Base-by-base conservation (phyloP, 306 rosid species). In the Abrus precatorius region DNA sequence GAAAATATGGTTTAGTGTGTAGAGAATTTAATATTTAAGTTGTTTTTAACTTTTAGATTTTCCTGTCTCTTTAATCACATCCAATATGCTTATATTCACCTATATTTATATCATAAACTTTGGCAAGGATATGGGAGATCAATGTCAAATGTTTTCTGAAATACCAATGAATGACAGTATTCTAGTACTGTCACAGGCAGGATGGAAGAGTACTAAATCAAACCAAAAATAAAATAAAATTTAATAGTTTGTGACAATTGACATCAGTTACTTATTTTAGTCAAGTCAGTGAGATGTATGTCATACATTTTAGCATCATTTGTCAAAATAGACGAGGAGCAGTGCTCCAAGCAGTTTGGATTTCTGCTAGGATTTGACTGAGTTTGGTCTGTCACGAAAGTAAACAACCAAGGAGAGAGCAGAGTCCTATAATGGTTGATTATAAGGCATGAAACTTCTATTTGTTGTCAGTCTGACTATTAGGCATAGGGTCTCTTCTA, bases 31-130 rank as follows among this genome's bases (percentile, higher is more conserved):
- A 6, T 5, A 43, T 4, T 75, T 10, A 32, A 65, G 43, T 65
- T 64, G 64, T 70, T 65, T 43, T 65, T 49, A 60, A 54, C 57
- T 76, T 57, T 56, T 80, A 43, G 57, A 65, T 61, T 48, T 30
- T 53, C 33, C 9, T 59, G 14, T 65, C 48, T 47, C 67, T 72
- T 54, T 34, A 77, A 44, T 73, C 71, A 28, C 72, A 55, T 71
- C 55, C 27, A 62, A 32, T 54, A 40, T 30, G 72, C 36, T 50
- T 56, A 53, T 79, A 50, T 54, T 61, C 33, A 14, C 32, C 32
- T 29, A 41, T 80, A 12, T 74, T 36, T 55, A 69, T 69, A n/a
- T 77, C 49, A 38, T 33, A 60, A 68, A 38, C 68, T 57, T 69
- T 28, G 6, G 52, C 56, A 20, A 38, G 65, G 65, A 56, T 12